phyloP scores from a whole-genome alignment of 345 rosid genomes.

The Populus simonii region DNA sequence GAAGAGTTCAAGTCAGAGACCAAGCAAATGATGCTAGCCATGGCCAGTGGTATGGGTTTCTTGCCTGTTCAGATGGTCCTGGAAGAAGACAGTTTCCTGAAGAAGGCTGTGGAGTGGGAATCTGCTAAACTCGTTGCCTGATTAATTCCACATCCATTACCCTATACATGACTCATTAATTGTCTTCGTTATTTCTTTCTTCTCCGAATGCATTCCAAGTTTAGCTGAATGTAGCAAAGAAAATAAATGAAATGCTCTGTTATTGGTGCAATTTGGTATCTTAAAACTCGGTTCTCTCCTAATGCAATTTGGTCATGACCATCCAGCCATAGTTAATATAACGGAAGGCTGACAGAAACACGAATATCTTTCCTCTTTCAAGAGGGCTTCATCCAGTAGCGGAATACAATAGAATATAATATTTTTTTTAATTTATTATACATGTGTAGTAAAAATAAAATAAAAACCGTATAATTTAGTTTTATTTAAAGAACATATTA shows the following conservation, averaged over 20 bases:
- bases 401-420: too few relatives aligned
- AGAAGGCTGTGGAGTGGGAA: conserved; percentile 47
- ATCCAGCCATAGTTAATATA: too few relatives aligned
- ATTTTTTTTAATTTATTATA: too few relatives aligned
- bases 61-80: conserved; percentile 48
- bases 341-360: too few relatives aligned
- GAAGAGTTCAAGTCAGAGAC: conserved; percentile 51
- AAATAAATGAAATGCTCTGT: neutral
- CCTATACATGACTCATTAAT: neutral
- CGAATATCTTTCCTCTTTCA: too few relatives aligned
- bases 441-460: too few relatives aligned
- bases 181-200: neutral
- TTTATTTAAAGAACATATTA: too few relatives aligned
- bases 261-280: neutral
- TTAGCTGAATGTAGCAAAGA: neutral
- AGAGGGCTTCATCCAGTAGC: too few relatives aligned
- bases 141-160: neutral
- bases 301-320: too few relatives aligned
- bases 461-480: too few relatives aligned
- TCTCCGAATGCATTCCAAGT: neutral
- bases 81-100: conserved; percentile 47
- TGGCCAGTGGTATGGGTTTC: conserved; percentile 49
- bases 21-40: conserved; percentile 42
- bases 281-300: too few relatives aligned
- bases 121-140: conserved; percentile 12